Conservation (phyloP, 768 basidiomycete genomes). For the Lentinula detonsa region DNA sequence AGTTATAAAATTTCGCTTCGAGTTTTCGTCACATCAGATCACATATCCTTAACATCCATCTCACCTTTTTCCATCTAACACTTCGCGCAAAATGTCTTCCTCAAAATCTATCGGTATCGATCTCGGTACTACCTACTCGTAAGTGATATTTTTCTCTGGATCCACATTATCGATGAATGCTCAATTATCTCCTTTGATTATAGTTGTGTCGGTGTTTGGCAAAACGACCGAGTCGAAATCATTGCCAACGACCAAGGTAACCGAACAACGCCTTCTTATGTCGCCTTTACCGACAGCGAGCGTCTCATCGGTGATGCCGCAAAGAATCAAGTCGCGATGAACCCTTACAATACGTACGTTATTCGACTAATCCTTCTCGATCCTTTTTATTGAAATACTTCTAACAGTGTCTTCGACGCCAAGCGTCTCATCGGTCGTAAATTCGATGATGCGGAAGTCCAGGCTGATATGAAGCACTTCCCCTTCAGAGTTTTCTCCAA, state of each 20-base stretch:
- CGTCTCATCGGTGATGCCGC: conserved; percentile 74
- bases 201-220: conserved; percentile 7
- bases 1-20: not conserved
- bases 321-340: conserved; percentile 73
- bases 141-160: conserved; percentile 32
- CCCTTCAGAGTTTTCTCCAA: conserved; percentile 39
- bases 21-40: not conserved
- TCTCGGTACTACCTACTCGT: conserved; percentile 62
- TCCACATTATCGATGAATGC: conserved; percentile 35
- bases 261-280: conserved; percentile 88
- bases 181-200: not conserved
- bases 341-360: conserved; percentile 60
- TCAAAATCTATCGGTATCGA: conserved; percentile 53
- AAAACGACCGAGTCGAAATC: conserved; percentile 50
- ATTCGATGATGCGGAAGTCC: conserved; percentile 38
- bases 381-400: not conserved
- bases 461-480: conserved; percentile 44
- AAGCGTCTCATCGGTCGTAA: conserved; percentile 54
- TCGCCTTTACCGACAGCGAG: conserved; percentile 88
- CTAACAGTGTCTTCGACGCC: conserved; percentile 40
- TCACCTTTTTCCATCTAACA: not conserved
- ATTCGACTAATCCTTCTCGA: conserved; percentile 1
- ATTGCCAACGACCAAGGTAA: conserved; percentile 90
- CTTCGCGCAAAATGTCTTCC: conserved; percentile 5
- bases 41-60: not conserved